phyloP scores from a whole-genome alignment of 768 basidiomycete genomes.

The Amanita pseudoporphyria region DNA sequence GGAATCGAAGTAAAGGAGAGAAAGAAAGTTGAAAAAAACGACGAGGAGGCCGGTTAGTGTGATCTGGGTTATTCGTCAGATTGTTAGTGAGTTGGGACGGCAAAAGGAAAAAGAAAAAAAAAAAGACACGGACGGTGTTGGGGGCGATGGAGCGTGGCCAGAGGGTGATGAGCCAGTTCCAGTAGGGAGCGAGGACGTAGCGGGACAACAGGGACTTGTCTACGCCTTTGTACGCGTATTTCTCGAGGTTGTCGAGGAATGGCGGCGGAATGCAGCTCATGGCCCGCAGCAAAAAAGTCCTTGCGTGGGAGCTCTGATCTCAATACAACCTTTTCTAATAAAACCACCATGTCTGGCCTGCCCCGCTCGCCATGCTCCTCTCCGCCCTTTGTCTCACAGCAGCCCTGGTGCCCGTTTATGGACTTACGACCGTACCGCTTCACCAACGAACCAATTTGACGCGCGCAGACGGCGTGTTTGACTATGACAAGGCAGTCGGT shows the following conservation, averaged over 20 bases:
- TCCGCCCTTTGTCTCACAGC: not conserved
- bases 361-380: not conserved
- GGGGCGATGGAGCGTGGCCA: conserved; percentile 84
- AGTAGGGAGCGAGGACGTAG: conserved; percentile 76
- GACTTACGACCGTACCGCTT: not conserved
- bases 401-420: not conserved
- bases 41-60: conserved; percentile 78
- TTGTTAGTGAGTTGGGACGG: no score
- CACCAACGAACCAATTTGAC: conserved; percentile 5
- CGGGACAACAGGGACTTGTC: conserved; percentile 59
- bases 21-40: conserved; percentile 76
- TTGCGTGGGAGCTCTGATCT: no score
- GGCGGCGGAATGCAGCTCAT: conserved; percentile 4
- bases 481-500: conserved; percentile 11
- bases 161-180: conserved; percentile 85
- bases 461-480: conserved; percentile 14
- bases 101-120: conserved; percentile 2
- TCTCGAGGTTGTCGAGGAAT: conserved; percentile 51
- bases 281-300: not conserved
- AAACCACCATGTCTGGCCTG: no score
- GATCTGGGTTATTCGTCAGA: no score
- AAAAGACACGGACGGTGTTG: conserved; percentile 57
- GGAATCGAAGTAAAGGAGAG: conserved; percentile 79
- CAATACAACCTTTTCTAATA: no score
- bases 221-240: conserved; percentile 41